Evolutionary conservation across 225 moss, liverwort and hornwort genomes (phyloP).

Genomic region (Sphagnum contortum): DNA sequence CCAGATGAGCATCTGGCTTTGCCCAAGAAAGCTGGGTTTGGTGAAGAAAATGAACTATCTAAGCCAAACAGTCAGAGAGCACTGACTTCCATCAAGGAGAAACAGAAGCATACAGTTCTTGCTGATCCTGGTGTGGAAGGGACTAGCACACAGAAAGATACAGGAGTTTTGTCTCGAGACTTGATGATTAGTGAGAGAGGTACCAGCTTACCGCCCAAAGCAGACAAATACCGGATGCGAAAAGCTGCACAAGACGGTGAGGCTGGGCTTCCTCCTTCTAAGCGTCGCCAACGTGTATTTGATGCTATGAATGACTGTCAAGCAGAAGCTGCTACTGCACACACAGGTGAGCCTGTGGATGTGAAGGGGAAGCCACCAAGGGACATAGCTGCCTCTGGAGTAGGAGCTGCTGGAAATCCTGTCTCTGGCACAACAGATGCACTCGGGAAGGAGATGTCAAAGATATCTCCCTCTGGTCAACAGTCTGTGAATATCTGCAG

Average conservation of each 20-base stretch:
- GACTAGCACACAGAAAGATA: slow-evolving; percentile 24
- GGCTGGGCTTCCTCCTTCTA: slow-evolving; percentile 82
- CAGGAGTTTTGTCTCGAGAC: slow-evolving; percentile 35
- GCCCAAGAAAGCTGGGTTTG: slow-evolving; percentile 42
- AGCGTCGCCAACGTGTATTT: slow-evolving; percentile 78
- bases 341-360: slow-evolving; percentile 23
- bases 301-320: slow-evolving; percentile 66
- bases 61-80: slow-evolving; percentile 15
- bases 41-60: slow-evolving; percentile 8
- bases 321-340: slow-evolving; percentile 47
- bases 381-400: slow-evolving; percentile 12
- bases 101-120: slow-evolving; percentile 22
- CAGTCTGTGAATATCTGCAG: slow-evolving; percentile 33
- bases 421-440: slow-evolving; percentile 11
- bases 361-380: slow-evolving; percentile 23
- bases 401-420: slow-evolving; percentile 6
- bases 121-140: slow-evolving; percentile 32
- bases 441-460: slow-evolving; percentile 24
- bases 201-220: slow-evolving; percentile 72
- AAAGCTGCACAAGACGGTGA: slow-evolving; percentile 81
- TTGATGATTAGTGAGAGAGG: slow-evolving; percentile 46
- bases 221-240: slow-evolving; percentile 84
- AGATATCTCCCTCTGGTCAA: slow-evolving; percentile 6
- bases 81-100: slow-evolving; percentile 19
- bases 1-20: slow-evolving; percentile 32